A percentile compares a stretch with the other conserved stretches of the same genome.
Evolutionary conservation across 2,329 filamentous ascomycete species (phyloP).

Genomic region (Zymoseptoria passerinii): DNA sequence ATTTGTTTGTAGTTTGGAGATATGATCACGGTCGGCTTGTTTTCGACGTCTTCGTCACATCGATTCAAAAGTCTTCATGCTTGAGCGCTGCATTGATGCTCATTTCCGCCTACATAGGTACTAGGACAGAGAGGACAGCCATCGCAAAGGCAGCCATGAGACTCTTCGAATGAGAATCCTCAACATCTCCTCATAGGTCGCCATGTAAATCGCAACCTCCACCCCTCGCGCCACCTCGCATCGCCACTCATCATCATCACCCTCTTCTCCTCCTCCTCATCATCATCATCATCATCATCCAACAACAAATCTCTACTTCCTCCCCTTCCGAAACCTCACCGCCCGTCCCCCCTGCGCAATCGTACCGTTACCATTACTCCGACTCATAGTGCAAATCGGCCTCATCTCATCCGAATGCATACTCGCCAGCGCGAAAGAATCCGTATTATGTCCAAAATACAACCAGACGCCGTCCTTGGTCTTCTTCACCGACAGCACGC

Average conservation of each 20-base stretch:
- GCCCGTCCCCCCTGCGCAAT: slow-evolving; percentile 27
- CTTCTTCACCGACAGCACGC: slow-evolving; percentile 85
- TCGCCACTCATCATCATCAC: neutral
- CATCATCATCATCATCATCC: slow-evolving; percentile 1
- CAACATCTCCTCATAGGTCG: neutral
- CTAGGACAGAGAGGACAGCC: neutral
- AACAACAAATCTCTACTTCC: neutral
- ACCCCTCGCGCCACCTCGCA: neutral
- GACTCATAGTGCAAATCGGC: slow-evolving; percentile 81
- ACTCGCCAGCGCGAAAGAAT: slow-evolving; percentile 73
- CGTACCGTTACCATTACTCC: slow-evolving; percentile 48
- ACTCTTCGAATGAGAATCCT: neutral
- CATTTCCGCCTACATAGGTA: neutral
- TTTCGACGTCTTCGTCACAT: neutral
- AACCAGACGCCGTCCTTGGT: slow-evolving; percentile 66
- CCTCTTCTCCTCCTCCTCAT: neutral
- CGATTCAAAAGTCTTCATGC: no score
- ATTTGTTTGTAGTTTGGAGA: neutral
- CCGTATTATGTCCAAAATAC: slow-evolving; percentile 94
- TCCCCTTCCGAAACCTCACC: slow-evolving; percentile 13
- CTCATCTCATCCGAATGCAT: slow-evolving; percentile 72
- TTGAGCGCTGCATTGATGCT: neutral
- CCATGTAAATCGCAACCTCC: neutral
- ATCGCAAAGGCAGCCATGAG: neutral
- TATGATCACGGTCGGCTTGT: neutral